Evolutionary conservation across 1,139 yeast genomes (phyloP), one percentile per base, ranked within the genome.

Genomic region (Taphrina wiesneri): DNA sequence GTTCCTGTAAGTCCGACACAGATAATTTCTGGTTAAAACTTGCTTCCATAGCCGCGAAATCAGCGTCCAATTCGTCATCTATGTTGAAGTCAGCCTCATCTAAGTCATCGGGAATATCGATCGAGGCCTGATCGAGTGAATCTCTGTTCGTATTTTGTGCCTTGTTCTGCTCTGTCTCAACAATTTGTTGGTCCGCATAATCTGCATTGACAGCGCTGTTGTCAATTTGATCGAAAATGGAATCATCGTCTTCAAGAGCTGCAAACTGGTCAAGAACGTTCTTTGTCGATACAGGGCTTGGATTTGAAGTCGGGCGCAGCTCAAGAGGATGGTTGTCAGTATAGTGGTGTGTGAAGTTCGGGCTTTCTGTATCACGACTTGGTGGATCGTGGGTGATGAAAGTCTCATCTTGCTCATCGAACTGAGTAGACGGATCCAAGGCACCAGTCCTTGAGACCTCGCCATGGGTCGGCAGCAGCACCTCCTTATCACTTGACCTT

Each of bases 11-110:
- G 28, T 56, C 26, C 15, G 60, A 45, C 11, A 26, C 36, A 13
- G 43, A 39, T 17, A 49, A 11, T 23, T 34, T 52, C 41, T 34
- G 28, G 15, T 36, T 39, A 45, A 51, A 60, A 17, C 43, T 51
- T 3, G 57, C 57, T 7, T 51, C 64, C 28, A 60, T 23, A 6
- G 56, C 64, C 7, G 56, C 64, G 30, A 60, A 60, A 7, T 60
- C 64, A 28, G 45, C 64, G 21, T 53, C 57, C 1, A 60, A 52
- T 32, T 60, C 64, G 25, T 52, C 57, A 23, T 60, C 64, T 2
- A 60, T 49, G 26, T 60, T 54, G 45, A 60, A 60, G 26, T 60
- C 64, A 13, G 46, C 59, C 19, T 54, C 59, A n/a, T 54, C 59
- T n/a, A 54, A 43, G 23, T 54, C 59, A 25, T 54, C 59, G 17